Conservation (phyloP, 768 basidiomycete species). For the Pulveroboletus ravenelii region DNA sequence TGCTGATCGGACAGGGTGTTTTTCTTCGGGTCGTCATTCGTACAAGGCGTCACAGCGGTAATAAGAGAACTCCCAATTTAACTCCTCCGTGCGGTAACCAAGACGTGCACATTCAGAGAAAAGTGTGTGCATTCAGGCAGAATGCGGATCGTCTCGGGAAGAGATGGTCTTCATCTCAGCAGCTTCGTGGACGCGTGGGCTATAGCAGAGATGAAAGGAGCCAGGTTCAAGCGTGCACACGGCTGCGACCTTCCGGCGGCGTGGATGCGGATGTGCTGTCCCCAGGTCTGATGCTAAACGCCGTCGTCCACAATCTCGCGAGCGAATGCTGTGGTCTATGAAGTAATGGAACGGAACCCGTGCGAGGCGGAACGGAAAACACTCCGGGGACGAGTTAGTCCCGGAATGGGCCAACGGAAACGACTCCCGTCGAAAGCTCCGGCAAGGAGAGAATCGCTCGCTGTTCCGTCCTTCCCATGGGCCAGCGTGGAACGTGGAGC, state of each 20-base stretch:
- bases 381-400: neutral
- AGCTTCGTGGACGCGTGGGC: slow-evolving; percentile 4
- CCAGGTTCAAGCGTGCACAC: slow-evolving; percentile 14
- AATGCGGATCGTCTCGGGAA: slow-evolving; percentile 23
- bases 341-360: slow-evolving; percentile 8
- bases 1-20: slow-evolving; percentile 1
- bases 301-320: slow-evolving; percentile 11
- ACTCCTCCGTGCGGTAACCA: slow-evolving; percentile 1
- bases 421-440: neutral
- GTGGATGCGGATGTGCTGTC: slow-evolving; percentile 4
- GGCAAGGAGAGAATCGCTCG: neutral
- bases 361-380: slow-evolving; percentile 4
- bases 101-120: slow-evolving; percentile 7
- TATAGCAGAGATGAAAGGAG: slow-evolving; percentile 12
- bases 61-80: slow-evolving; percentile 10
- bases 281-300: slow-evolving; percentile 10
- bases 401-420: slow-evolving; percentile 1
- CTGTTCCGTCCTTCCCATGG: slow-evolving; percentile 14
- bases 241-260: slow-evolving; percentile 11
- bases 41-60: slow-evolving; percentile 12
- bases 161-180: slow-evolving; percentile 4
- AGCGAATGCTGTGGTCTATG: slow-evolving; percentile 1
- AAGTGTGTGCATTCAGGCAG: neutral
- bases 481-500: slow-evolving; percentile 9
- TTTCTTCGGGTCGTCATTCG: slow-evolving; percentile 3